Base-by-base conservation (phyloP, 1,284 basidiomycete species). In the Trichosporon ovoides region DNA sequence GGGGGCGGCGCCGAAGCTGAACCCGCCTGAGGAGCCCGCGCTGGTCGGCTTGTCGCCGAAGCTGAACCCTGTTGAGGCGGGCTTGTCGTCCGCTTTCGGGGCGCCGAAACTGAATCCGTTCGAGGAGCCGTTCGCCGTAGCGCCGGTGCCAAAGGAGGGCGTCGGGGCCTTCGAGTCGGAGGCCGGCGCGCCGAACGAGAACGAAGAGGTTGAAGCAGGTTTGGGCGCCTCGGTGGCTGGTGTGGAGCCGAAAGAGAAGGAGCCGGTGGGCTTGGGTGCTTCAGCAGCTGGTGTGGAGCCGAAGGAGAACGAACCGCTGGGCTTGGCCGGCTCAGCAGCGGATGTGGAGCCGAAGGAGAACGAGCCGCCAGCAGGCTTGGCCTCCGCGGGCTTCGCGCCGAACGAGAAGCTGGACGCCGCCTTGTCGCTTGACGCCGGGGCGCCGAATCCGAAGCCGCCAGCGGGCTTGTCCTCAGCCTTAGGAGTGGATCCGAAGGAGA, bases 371-470 rank as follows among this genome's bases (percentile, higher is more conserved):
- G 46, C 48, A 11, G 54, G 14, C 48, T 38, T 40, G 3, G 38
- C 11, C 19, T 19, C 20, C 7, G 20, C 38, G 13, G 2, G 13
- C 34, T 14, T 22, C 4, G 46, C 35, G 16, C 57, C 58, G 33
- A 59, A 56, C 31, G 60, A 56, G 56, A 58, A 61, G 24, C 56
- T 43, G 13, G 57, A 31, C 5, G 28, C 38, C 18, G 40, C 16
- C 24, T 48, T n/a, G 24, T 7, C 38, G n/a, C n/a, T n/a, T n/a
- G n/a, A n/a, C n/a, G n/a, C n/a, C n/a, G n/a, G n/a, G n/a, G n/a
- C n/a, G n/a, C n/a, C n/a, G n/a, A n/a, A n/a, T n/a, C n/a, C n/a
- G n/a, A n/a, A n/a, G n/a, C n/a, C n/a, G n/a, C n/a, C n/a, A n/a
- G n/a, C n/a, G n/a, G n/a, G n/a, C 2, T 16, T 18, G 16, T 16